A percentile compares a stretch with the other conserved stretches of the same genome.
Conservation (phyloP, 257 asterid genomes). For the Nicotiana paniculata region DNA sequence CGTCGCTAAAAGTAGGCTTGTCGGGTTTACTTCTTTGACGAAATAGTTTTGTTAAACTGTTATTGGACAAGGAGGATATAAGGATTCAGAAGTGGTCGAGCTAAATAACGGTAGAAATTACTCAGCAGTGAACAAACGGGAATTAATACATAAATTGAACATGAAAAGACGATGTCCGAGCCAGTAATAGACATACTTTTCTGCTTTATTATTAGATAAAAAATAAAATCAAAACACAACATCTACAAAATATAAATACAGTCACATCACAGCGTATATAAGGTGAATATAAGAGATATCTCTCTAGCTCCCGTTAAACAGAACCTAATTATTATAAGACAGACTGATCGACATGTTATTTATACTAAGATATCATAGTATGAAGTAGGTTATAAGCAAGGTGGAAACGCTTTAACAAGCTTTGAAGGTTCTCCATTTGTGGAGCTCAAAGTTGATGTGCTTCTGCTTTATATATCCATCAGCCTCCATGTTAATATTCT, state of each 20-base stretch:
- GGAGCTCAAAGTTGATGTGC: conserved; percentile 42
- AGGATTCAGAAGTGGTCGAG: no score
- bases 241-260: neutral
- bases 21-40: no score
- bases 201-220: no score
- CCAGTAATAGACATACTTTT: no score
- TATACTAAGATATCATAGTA: neutral
- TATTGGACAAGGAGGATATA: no score
- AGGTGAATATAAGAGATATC: neutral
- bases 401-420: neutral
- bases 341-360: neutral
- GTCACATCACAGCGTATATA: no score
- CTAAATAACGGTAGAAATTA: no score
- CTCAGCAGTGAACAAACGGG: no score
- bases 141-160: no score
- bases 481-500: conserved; percentile 40
- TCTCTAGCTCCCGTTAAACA: neutral
- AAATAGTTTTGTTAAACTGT: no score
- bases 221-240: neutral
- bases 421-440: conserved; percentile 35
- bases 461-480: conserved; percentile 52
- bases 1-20: no score
- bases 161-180: no score
- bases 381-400: neutral
- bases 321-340: neutral